Evolutionary conservation across 345 rosid genomes (phyloP), one percentile per base, ranked within the genome.

Genomic region (Raphanus sativus): DNA sequence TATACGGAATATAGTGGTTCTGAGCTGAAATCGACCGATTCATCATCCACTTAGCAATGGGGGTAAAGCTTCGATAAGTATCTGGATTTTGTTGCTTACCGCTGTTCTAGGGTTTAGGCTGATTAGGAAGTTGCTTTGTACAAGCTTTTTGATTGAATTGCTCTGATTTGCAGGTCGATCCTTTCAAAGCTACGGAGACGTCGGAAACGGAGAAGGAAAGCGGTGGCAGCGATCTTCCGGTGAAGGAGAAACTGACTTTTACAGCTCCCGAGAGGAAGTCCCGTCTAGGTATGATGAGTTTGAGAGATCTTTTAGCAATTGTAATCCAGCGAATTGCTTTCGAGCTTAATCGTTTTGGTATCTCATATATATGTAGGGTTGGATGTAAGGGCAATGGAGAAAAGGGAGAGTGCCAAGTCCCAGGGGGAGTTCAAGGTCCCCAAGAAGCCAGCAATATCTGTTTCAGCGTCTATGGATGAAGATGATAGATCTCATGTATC

Each of bases 381-480:
- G 79, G 87, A 85, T 77, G 83, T 33, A 16, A 80, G 82, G 62
- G 85, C 86, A 8, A 79, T 25, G n/a, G 92, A 86, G 77, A 88
- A 86, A 78, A 82, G 84, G 36, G 86, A 71, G 74, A 78, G 32
- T 65, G 38, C 82, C 40, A 79, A 71, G 59, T 59, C 52, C 6
- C 78, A 83, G 67, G 85, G 78, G 48, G 84, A 79, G 63, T 90
- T 90, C 76, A 90, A 88, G 86, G 89, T 90, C 54, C 95, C 95
- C 1, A 86, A 42, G 67, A 88, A 82, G 69, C 42, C 77, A 50
- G 10, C 81, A 15, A 67, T 84, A 32, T 71, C 86, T n/a, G 72
- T 90, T 81, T 81, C 85, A 17, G 80, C 91, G 26, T 83, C 90
- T 45, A 40, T 82, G 25, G 86, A 86, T 40, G 94, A 87, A n/a